Percentiles rank a stretch among this genome's conserved stretches.
These are phyloP conservation scores for Populus hybrid DNA, from an alignment of 441 rosid genomes.

Conservation along the genomic window DNA sequence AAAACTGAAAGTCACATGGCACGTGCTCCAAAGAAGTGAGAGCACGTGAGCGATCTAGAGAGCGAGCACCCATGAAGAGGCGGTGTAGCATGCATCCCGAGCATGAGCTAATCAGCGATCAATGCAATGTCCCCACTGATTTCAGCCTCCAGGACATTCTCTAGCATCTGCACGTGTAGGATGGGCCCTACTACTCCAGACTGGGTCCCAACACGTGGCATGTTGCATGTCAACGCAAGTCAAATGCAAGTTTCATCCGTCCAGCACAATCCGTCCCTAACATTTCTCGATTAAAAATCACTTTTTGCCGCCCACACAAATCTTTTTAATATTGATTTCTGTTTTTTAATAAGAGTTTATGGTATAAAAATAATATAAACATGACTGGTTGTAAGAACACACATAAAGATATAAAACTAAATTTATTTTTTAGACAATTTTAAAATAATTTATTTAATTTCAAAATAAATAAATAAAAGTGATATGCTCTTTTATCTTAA, in stretches of 20 bases:
- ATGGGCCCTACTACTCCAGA: not conserved
- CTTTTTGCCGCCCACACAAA: too few relatives aligned
- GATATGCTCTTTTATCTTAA: too few relatives aligned
- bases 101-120: not conserved
- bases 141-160: conserved; percentile 3
- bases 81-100: not conserved
- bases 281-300: not conserved
- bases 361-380: too few relatives aligned
- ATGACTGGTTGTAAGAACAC: too few relatives aligned
- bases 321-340: too few relatives aligned
- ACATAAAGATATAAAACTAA: too few relatives aligned
- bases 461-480: too few relatives aligned
- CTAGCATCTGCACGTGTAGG: conserved; percentile 19
- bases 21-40: not conserved
- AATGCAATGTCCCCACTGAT: not conserved
- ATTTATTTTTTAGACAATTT: too few relatives aligned
- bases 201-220: conserved; percentile 19
- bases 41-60: not conserved
- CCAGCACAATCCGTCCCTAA: not conserved
- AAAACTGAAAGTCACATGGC: not conserved
- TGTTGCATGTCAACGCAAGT: not conserved
- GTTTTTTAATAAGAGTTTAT: too few relatives aligned
- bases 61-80: not conserved
- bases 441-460: too few relatives aligned
- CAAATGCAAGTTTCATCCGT: not conserved